Evolutionary conservation across 202 grass and related monocot genomes (phyloP).

Genomic region (Zizania palustris): DNA sequence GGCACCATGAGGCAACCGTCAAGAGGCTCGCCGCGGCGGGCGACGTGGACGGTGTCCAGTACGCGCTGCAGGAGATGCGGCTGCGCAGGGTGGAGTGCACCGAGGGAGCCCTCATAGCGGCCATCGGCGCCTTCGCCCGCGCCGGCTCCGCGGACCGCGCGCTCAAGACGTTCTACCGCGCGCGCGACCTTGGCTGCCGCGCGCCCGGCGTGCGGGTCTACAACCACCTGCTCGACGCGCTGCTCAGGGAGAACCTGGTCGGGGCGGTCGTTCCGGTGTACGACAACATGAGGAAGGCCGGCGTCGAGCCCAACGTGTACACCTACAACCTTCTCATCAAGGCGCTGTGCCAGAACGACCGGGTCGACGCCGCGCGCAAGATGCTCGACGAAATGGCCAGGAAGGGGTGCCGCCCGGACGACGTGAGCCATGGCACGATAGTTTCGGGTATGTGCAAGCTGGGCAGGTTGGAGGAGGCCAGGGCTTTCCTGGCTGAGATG

Average conservation of each 20-base stretch:
- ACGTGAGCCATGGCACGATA: constrained; percentile 64
- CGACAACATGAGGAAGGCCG: constrained; percentile 67
- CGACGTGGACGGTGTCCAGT: constrained; percentile 55
- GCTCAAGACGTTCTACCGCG: constrained; percentile 78
- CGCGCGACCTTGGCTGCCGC: constrained; percentile 61
- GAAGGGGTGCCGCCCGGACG: constrained; percentile 63
- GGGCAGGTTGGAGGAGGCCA: constrained; percentile 66
- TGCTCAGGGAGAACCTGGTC: constrained; percentile 70
- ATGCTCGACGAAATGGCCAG: constrained; percentile 82
- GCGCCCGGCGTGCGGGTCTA: constrained; percentile 64
- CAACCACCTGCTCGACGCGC: constrained; percentile 80
- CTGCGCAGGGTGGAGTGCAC: constrained; percentile 37
- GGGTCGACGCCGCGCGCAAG: constrained; percentile 58
- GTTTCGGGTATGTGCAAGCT: constrained; percentile 66
- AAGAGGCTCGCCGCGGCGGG: constrained; percentile 51
- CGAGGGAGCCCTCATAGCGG: constrained; percentile 38
- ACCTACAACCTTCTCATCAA: constrained; percentile 88
- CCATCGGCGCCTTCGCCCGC: constrained; percentile 49
- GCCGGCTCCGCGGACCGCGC: constrained; percentile 52
- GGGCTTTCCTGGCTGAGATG: constrained; percentile 40
- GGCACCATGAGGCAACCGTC: constrained; percentile 54
- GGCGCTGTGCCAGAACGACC: constrained; percentile 78
- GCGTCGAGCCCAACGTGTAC: constrained; percentile 70
- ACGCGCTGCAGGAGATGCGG: constrained; percentile 56
- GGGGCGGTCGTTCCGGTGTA: constrained; percentile 59